Base-by-base conservation (phyloP, 1,284 basidiomycete genomes). In the Ustilago xerochloae region DNA sequence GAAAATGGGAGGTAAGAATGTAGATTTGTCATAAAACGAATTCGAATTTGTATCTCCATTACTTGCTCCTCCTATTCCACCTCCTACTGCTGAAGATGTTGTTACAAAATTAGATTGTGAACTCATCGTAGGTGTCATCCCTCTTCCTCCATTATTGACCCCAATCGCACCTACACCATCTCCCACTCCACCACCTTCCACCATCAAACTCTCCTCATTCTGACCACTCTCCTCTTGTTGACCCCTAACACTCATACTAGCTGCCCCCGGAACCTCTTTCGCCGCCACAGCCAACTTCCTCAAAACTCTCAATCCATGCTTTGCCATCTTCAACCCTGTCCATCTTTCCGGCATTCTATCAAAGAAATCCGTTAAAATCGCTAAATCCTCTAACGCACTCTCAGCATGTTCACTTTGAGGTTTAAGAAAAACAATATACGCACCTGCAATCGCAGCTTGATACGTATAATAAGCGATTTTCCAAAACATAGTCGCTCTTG, bases 391-490 rank as follows among this genome's bases (percentile, higher is more conserved):
- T 26, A 66, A 48, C 12, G 61, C 69, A 22, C 47, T 55, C 15
- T 63, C 54, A 6, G 69, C 63, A 28, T 66, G 59, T 49, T 67
- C 63, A 57, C 69, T 72, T 39, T 66, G 63, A 30, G 69, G 69
- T 22, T 58, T 30, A 0, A 72, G 53, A 51, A 72, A 72, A 2
- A 67, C 64, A 9, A 72, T 66, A 48, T 72, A 67, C 2, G 69
- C 69, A 0, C 69, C 69, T 7, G 69, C 69, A 29, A 72, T 60
- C 6, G 69, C 69, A 12, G 64, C 69, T 43, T 72, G 69, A 39
- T 66, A 72, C 7, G 60, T 63, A 56, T 72, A 72, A 56, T 66
- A 72, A 20, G 64, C 63, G 38, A 72, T 67, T 48, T 67, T 72
- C 69, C 69, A 72, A 28, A 72, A 72, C 69, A 72, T 72, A 28